These are phyloP conservation scores for Durio zibethinus DNA, from an alignment of 345 rosid genomes.

Conservation along the genomic window DNA sequence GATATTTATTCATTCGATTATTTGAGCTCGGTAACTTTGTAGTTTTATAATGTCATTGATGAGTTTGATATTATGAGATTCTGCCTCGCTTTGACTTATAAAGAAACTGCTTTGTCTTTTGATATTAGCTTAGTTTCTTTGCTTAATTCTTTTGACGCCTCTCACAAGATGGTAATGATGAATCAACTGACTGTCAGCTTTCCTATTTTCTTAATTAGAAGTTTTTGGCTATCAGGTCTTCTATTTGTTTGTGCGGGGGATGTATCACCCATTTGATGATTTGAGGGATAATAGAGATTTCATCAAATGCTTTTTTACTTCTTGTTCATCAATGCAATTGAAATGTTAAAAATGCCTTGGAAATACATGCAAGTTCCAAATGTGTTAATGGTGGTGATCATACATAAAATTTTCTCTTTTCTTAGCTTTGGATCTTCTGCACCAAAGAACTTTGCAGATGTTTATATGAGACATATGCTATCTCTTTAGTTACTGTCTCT, in stretches of 20 bases:
- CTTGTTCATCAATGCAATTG: neutral
- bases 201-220: neutral
- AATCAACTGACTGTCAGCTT: neutral
- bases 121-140: neutral
- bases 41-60: neutral
- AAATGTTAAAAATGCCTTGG: neutral
- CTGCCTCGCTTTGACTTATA: neutral
- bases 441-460: neutral
- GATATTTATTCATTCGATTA: neutral
- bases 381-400: neutral
- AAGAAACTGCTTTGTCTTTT: neutral
- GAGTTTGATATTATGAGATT: neutral
- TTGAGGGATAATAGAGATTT: neutral
- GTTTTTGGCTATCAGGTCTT: neutral
- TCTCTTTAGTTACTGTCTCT: neutral
- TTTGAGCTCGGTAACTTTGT: neutral
- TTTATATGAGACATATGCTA: neutral
- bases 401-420: neutral
- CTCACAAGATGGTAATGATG: neutral
- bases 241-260: neutral
- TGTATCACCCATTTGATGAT: neutral
- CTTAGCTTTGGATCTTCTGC: neutral
- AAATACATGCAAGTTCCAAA: constrained; percentile 1
- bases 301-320: neutral
- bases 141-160: neutral